Conservation (phyloP, 176 grass and related monocot genomes). For the Aegilops bicornis region DNA sequence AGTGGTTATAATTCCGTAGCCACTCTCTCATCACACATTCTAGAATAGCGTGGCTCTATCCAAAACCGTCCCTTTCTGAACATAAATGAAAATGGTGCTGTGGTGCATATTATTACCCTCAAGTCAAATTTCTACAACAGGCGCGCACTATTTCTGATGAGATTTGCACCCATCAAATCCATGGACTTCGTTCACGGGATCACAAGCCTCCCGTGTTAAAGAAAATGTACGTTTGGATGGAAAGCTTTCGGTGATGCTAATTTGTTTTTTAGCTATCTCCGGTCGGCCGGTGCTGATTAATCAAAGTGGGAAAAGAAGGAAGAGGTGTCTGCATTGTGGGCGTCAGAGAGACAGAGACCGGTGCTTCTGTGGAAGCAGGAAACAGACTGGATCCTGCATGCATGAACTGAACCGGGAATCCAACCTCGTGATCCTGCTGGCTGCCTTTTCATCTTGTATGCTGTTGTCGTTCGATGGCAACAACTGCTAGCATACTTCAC, state of each 20-base stretch:
- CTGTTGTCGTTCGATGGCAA: not conserved
- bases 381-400: not conserved
- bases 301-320: not conserved
- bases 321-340: not conserved
- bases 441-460: not conserved
- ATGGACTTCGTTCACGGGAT: not conserved
- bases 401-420: not conserved
- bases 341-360: slow-evolving; percentile 13
- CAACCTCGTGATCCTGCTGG: not conserved
- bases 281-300: not conserved
- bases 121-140: not conserved
- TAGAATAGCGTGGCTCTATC: not conserved
- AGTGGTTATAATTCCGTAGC: not conserved
- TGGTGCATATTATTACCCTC: not conserved
- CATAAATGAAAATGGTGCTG: too few relatives aligned
- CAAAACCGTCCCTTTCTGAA: not conserved
- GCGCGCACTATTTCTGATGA: not conserved
- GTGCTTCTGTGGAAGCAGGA: not conserved
- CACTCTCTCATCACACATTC: slow-evolving; percentile 4
- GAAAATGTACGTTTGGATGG: not conserved
- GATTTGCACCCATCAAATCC: not conserved
- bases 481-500: not conserved
- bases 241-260: not conserved
- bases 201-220: not conserved
- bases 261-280: not conserved